These are phyloP conservation scores for Chrysoporthe deuterocubensis DNA, from an alignment of 2,329 filamentous ascomycete species.

Conservation along the genomic window DNA sequence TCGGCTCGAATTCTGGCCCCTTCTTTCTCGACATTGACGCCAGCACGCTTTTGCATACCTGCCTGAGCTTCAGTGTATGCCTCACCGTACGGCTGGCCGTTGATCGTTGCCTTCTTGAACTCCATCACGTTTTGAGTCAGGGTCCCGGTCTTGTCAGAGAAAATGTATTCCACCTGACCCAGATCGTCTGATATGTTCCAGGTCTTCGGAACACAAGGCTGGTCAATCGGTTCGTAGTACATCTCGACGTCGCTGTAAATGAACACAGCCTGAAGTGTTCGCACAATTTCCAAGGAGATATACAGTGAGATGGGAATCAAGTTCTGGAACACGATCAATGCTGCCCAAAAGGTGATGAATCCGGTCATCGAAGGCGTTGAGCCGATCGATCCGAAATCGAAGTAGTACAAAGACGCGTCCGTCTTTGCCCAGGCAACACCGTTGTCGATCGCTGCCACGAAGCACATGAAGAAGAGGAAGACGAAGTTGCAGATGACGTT, in stretches of 20 bases:
- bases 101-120: conserved; percentile 98
- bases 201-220: conserved; percentile 94
- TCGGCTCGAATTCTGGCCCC: conserved; percentile 71
- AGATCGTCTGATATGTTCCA: conserved; percentile 99
- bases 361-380: conserved; percentile 77
- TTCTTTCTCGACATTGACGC: conserved; percentile 84
- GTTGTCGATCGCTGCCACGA: conserved; percentile 82
- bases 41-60: conserved; percentile 91
- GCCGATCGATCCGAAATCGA: conserved; percentile 85
- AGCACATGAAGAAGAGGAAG: conserved; percentile 86
- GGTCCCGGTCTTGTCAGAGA: conserved; percentile 92
- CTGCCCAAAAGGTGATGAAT: conserved; percentile 96
- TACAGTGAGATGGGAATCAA: conserved; percentile 98
- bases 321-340: conserved; percentile 94
- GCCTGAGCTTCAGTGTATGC: conserved; percentile 97
- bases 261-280: conserved; percentile 91
- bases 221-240: conserved; percentile 95
- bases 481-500: conserved; percentile 97
- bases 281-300: conserved; percentile 94
- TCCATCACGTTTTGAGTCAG: conserved; percentile 96
- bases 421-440: conserved; percentile 79
- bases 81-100: conserved; percentile 94
- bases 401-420: conserved; percentile 76
- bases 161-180: conserved; percentile 98
- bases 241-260: conserved; percentile 96